These are phyloP conservation scores for Stipa capillata DNA, from an alignment of 176 grass and related monocot genomes.

Conservation along the genomic window DNA sequence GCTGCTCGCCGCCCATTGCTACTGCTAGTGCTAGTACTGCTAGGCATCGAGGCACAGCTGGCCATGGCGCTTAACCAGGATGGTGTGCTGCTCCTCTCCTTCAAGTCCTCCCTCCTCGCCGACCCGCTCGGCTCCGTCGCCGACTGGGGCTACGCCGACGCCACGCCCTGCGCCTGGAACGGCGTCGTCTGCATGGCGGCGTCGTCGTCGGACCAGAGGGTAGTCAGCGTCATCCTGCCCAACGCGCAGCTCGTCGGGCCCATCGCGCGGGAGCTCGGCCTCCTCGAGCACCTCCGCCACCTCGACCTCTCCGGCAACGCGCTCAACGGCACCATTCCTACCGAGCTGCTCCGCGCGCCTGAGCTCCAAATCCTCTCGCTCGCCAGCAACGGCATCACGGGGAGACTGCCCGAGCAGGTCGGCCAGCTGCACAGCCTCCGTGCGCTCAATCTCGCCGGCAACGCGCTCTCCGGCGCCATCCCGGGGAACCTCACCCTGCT, in stretches of 20 bases:
- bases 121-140: constrained; percentile 61
- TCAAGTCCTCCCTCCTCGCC: constrained; percentile 60
- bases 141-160: constrained; percentile 55
- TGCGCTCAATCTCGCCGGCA: constrained; percentile 69
- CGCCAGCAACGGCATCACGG: constrained; percentile 71
- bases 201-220: constrained; percentile 24
- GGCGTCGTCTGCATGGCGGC: constrained; percentile 56
- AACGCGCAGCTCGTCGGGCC: constrained; percentile 60
- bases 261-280: constrained; percentile 47
- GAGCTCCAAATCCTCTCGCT: constrained; percentile 74
- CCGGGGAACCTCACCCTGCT: constrained; percentile 52
- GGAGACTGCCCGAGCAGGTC: constrained; percentile 37
- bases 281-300: constrained; percentile 71
- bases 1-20: neutral
- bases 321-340: constrained; percentile 56
- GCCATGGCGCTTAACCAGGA: constrained; percentile 54
- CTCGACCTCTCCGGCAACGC: constrained; percentile 88
- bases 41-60: neutral
- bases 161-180: constrained; percentile 80
- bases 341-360: constrained; percentile 43
- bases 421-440: constrained; percentile 45
- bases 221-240: constrained; percentile 66
- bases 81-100: constrained; percentile 53
- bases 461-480: constrained; percentile 61
- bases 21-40: neutral